phyloP scores from a whole-genome alignment of 192 early-diverging fungal genomes.

The Gigaspora rosea region DNA sequence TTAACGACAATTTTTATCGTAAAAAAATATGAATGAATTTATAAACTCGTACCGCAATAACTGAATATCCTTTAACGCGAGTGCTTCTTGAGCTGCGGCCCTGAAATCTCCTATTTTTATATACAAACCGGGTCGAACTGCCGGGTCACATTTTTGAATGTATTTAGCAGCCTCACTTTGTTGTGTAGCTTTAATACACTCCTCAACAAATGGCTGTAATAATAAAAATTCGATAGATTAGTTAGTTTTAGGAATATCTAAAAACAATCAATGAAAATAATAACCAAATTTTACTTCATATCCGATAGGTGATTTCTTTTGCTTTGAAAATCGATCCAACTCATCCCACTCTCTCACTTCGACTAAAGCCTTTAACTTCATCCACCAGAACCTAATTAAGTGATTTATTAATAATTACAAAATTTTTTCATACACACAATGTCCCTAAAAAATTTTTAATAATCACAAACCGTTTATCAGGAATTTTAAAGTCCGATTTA shows the following conservation, averaged over 20 bases:
- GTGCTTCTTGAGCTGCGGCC: constrained; percentile 73
- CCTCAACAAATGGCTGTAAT: constrained; percentile 73
- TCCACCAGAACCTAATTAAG: constrained; percentile 77
- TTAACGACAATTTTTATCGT: not conserved
- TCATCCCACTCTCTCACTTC: constrained; percentile 82
- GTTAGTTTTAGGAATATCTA: not conserved
- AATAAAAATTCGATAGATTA: not conserved
- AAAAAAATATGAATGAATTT: not conserved
- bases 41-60: constrained; percentile 51
- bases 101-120: constrained; percentile 73
- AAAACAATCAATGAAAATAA: not conserved
- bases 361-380: constrained; percentile 83
- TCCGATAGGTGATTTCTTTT: constrained; percentile 80
- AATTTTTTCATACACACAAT: not conserved
- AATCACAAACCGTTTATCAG: constrained; percentile 67
- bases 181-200: constrained; percentile 75
- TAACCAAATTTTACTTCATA: constrained; percentile 49
- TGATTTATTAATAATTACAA: not conserved
- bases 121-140: constrained; percentile 60
- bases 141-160: constrained; percentile 69
- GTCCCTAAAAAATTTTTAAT: not conserved
- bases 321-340: constrained; percentile 76
- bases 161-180: constrained; percentile 76
- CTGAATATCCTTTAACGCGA: constrained; percentile 61
- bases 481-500: constrained; percentile 80